A percentile compares a stretch with the other conserved stretches of the same genome.
phyloP scores from a whole-genome alignment of 2,329 filamentous ascomycete species.

The Coniochaeta ligniaria region DNA sequence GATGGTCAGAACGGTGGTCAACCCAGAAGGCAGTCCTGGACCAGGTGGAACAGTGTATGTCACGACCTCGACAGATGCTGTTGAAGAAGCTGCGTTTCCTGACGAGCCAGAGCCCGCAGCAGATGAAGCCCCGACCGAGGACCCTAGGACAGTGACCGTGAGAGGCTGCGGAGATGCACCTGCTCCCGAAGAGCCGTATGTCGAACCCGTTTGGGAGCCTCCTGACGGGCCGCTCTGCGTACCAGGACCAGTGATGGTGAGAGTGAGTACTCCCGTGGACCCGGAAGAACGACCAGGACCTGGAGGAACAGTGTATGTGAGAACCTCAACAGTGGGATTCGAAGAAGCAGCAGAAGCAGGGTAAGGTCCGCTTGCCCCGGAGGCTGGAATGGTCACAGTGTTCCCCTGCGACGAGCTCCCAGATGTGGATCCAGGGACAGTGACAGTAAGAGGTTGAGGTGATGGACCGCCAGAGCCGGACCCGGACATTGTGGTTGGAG shows the following conservation, averaged over 20 bases:
- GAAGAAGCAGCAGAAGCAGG: neutral
- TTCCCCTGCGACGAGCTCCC: neutral
- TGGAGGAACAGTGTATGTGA: constrained; percentile 1
- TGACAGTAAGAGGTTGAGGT: constrained; percentile 3
- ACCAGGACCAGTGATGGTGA: constrained; percentile 4
- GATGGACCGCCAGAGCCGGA: neutral
- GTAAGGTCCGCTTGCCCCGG: neutral
- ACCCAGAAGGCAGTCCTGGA: constrained; percentile 8
- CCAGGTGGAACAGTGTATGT: constrained; percentile 10
- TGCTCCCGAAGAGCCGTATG: neutral
- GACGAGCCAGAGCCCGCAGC: neutral
- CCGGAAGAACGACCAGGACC: neutral
- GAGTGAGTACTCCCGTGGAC: constrained; percentile 2
- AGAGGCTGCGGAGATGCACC: neutral
- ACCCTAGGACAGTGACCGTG: neutral
- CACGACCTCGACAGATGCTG: constrained; percentile 3
- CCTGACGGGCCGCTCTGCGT: neutral
- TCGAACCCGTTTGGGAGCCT: neutral
- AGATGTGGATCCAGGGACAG: neutral
- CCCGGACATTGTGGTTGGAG: neutral
- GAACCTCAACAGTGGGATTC: neutral
- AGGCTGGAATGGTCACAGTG: neutral
- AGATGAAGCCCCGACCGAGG: neutral
- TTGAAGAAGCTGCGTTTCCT: neutral
- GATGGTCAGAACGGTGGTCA: constrained; percentile 13